These are phyloP conservation scores for Paraconiothyrium brasiliense DNA, from an alignment of 2,329 filamentous ascomycete species.

Conservation along the genomic window DNA sequence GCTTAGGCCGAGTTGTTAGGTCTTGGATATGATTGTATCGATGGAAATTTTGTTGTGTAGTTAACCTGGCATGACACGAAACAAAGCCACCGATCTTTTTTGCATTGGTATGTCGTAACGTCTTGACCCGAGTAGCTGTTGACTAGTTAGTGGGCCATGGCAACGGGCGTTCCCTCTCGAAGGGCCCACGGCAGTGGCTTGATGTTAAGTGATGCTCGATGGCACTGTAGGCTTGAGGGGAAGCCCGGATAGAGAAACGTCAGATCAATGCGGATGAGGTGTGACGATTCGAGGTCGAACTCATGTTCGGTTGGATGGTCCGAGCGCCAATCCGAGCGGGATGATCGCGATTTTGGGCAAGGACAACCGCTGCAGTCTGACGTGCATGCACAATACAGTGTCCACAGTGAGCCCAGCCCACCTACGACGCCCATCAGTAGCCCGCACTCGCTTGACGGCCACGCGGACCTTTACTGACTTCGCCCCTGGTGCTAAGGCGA, in stretches of 20 bases:
- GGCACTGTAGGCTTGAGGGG: not conserved
- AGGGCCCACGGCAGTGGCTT: not conserved
- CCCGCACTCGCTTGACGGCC: not conserved
- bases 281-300: not conserved
- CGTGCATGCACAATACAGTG: slow-evolving; percentile 1
- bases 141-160: not conserved
- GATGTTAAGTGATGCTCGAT: not conserved
- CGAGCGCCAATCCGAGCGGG: not conserved
- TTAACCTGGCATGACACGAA: no score
- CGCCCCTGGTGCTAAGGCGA: not conserved
- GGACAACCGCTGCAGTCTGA: slow-evolving; percentile 2
- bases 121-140: not conserved
- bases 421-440: not conserved
- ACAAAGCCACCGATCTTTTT: not conserved
- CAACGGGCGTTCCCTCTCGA: not conserved
- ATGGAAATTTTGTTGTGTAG: no score
- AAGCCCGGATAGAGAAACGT: not conserved
- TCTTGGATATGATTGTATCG: no score
- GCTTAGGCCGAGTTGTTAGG: no score
- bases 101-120: not conserved
- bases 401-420: not conserved
- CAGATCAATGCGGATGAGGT: not conserved
- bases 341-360: not conserved
- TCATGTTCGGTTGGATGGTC: not conserved
- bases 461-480: not conserved